A percentile compares a stretch with the other conserved stretches of the same genome.
phyloP scores from a whole-genome alignment of 2,329 filamentous ascomycete species.

The Cordyceps farinosa region DNA sequence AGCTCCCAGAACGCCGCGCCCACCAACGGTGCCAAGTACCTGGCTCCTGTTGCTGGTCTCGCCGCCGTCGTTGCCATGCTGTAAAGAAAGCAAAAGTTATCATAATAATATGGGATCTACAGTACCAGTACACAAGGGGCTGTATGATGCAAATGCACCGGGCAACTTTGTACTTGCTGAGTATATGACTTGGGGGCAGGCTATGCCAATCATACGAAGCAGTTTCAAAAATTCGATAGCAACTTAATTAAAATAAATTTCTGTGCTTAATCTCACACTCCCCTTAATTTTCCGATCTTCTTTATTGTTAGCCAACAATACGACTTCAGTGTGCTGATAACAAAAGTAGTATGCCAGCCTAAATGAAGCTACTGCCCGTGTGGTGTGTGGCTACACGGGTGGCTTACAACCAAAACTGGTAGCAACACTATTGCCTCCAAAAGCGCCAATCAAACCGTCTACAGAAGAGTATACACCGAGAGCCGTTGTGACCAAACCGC shows the following conservation, averaged over 20 bases:
- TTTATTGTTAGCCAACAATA: too few relatives aligned
- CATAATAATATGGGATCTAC: conserved; percentile 8
- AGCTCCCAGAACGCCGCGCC: conserved; percentile 6
- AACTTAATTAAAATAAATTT: background rate
- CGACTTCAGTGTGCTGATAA: too few relatives aligned
- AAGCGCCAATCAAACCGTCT: background rate
- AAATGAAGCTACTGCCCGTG: too few relatives aligned
- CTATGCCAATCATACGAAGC: background rate
- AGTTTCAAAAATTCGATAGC: background rate
- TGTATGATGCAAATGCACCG: conserved; percentile 2
- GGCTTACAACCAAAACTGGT: background rate
- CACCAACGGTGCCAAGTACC: conserved; percentile 12
- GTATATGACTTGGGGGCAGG: background rate
- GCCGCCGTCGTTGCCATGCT: conserved; percentile 18
- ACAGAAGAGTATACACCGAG: background rate
- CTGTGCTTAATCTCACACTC: too few relatives aligned
- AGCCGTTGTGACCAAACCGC: background rate
- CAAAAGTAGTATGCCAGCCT: too few relatives aligned
- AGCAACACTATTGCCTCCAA: background rate
- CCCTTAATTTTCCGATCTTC: too few relatives aligned
- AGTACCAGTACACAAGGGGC: background rate
- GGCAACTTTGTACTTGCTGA: background rate
- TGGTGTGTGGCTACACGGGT: background rate
- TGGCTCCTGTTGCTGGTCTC: conserved; percentile 16
- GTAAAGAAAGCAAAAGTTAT: background rate